A percentile compares a stretch with the other conserved stretches of the same genome.
phyloP scores from a whole-genome alignment of 495 filamentous ascomycete species.

The Neohortaea acidophila region DNA sequence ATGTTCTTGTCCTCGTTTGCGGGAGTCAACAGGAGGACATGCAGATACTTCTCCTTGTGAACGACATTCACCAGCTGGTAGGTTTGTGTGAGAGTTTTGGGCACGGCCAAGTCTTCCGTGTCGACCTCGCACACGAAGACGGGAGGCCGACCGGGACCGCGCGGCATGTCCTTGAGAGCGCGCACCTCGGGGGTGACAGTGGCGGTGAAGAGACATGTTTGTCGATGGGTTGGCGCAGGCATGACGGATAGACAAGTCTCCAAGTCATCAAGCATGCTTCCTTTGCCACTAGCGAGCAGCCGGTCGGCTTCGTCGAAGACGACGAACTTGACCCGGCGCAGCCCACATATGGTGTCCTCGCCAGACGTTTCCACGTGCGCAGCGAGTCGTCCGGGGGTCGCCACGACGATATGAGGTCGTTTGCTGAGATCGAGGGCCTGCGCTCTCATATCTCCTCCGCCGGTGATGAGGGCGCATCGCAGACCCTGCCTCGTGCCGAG shows the following conservation, averaged over 20 bases:
- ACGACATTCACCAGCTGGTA: conserved; percentile 78
- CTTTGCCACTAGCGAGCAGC: conserved; percentile 51
- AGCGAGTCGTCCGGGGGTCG: conserved; percentile 83
- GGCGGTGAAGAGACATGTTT: conserved; percentile 91
- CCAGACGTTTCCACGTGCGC: conserved; percentile 87
- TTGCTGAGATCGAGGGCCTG: conserved; percentile 71
- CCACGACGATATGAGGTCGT: conserved; percentile 81
- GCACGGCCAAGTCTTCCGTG: conserved; percentile 55
- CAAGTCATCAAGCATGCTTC: conserved; percentile 86
- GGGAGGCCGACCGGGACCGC: conserved; percentile 48
- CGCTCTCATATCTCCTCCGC: conserved; percentile 78
- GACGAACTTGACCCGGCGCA: conserved; percentile 64
- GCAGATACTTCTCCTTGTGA: conserved; percentile 84
- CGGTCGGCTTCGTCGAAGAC: conserved; percentile 96
- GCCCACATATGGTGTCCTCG: conserved; percentile 67
- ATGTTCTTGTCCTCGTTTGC: conserved; percentile 54
- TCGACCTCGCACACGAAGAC: conserved; percentile 81
- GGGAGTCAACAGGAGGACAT: conserved; percentile 71
- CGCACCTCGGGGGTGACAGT: conserved; percentile 89
- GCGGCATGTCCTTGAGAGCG: conserved; percentile 59
- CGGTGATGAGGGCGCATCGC: conserved; percentile 73
- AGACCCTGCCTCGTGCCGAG: conserved; percentile 73
- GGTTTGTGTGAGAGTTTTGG: conserved; percentile 63
- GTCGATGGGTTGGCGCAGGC: conserved; percentile 55
- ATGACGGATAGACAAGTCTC: conserved; percentile 71